These are phyloP conservation scores for Ascochyta viciae-villosae DNA, from an alignment of 2,329 filamentous ascomycete species.

Conservation along the genomic window DNA sequence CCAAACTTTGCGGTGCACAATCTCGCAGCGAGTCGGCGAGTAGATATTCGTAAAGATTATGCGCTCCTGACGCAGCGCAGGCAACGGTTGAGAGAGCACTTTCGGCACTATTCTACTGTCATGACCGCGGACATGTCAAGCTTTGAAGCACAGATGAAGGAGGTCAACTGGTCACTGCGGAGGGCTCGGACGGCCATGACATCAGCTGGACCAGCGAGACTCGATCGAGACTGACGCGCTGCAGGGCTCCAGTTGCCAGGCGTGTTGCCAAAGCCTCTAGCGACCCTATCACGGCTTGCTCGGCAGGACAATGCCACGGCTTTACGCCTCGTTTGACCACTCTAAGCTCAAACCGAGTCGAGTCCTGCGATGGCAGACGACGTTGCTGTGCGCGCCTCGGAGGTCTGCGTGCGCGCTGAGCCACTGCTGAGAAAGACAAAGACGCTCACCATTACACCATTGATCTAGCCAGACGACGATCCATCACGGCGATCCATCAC, in stretches of 20 bases:
- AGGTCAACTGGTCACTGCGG: conserved; percentile 16
- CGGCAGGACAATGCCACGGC: conserved; percentile 32
- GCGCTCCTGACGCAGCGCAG: conserved; percentile 9
- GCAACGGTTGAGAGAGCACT: conserved; percentile 6
- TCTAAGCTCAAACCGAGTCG: conserved; percentile 13
- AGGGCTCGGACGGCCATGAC: conserved; percentile 32
- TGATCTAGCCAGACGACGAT: not conserved
- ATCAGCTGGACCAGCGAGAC: conserved; percentile 31
- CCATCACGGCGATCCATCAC: not conserved
- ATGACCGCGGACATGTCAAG: conserved; percentile 19
- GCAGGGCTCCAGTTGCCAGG: conserved; percentile 25
- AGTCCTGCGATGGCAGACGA: not conserved
- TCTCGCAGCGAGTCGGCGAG: conserved; percentile 14
- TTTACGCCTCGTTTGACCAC: conserved; percentile 17
- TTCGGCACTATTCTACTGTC: conserved; percentile 16
- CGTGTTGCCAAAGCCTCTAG: conserved; percentile 29
- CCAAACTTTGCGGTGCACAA: conserved; percentile 1
- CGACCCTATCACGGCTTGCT: conserved; percentile 34
- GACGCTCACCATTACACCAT: not conserved
- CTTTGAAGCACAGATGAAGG: conserved; percentile 21
- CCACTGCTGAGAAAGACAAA: conserved; percentile 6
- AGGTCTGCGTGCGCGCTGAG: conserved; percentile 10
- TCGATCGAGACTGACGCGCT: conserved; percentile 27
- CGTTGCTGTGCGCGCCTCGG: conserved; percentile 6
- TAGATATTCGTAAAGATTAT: conserved; percentile 16